Conservation (phyloP, 129 eudicot genomes). For the Calendula officinalis region DNA sequence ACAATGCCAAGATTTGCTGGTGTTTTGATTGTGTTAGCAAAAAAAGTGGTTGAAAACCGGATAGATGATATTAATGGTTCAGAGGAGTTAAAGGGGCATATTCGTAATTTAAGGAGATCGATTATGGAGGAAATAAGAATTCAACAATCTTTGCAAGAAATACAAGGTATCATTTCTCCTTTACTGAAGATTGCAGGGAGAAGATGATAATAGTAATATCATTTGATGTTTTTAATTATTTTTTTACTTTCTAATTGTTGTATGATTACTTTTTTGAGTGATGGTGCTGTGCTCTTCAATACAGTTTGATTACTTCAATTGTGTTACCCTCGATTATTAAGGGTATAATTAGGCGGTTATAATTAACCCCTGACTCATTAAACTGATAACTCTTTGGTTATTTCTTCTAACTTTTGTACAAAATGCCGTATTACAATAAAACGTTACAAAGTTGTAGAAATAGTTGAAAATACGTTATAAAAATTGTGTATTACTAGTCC, state of each 20-base stretch:
- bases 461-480: no score
- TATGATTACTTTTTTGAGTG: background rate
- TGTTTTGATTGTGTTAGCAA: conserved; percentile 51
- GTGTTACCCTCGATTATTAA: no score
- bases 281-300: conserved; percentile 1
- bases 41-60: conserved; percentile 75
- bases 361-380: no score
- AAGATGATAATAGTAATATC: conserved; percentile 28
- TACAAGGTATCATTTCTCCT: conserved; percentile 90
- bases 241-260: conserved; percentile 12
- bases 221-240: conserved; percentile 2
- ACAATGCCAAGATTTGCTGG: conserved; percentile 72
- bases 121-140: conserved; percentile 74
- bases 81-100: conserved; percentile 48
- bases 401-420: no score
- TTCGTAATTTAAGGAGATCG: conserved; percentile 65
- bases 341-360: no score
- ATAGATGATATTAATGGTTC: conserved; percentile 61
- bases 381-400: no score
- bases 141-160: conserved; percentile 76
- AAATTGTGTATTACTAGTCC: no score
- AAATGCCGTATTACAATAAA: no score
- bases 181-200: conserved; percentile 80
- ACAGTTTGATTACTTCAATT: background rate
- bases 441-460: no score